Conservation (phyloP, 1,139 yeast genomes). For the Diutina neorugosa region DNA sequence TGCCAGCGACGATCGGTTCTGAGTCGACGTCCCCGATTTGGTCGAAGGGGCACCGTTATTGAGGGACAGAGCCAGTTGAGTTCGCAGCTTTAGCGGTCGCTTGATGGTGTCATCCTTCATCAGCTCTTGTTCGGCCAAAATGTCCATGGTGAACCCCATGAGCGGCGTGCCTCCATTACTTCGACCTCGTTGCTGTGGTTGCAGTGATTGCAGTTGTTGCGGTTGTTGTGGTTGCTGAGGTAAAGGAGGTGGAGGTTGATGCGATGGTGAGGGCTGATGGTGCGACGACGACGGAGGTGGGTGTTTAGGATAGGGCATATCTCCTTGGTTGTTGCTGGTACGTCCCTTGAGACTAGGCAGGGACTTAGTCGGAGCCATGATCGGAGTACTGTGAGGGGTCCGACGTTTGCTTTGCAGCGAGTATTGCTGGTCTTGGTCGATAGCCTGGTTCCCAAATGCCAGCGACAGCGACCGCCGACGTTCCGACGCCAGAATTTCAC, state of each 20-base stretch:
- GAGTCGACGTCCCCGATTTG: not conserved
- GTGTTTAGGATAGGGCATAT: not conserved
- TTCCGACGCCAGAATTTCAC: constrained; percentile 13
- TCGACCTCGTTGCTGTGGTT: constrained; percentile 6
- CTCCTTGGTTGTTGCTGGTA: not conserved
- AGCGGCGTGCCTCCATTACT: constrained; percentile 8
- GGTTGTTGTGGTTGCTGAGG: not conserved
- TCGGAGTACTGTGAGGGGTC: constrained; percentile 40
- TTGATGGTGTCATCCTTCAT: not conserved
- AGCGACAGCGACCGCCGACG: constrained; percentile 27
- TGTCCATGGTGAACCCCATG: constrained; percentile 40
- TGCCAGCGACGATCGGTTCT: not conserved
- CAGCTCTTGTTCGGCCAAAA: constrained; percentile 25
- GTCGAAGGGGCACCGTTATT: not conserved
- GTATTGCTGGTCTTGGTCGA: constrained; percentile 8
- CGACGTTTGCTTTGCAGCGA: constrained; percentile 19
- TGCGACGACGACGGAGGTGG: not conserved
- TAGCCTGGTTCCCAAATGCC: constrained; percentile 21
- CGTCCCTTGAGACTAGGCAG: not conserved
- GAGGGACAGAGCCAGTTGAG: not conserved
- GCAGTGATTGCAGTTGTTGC: constrained; percentile 4
- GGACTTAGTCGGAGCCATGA: not conserved
- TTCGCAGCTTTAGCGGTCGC: not conserved
- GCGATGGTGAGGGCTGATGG: not conserved
- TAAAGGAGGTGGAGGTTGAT: not conserved